Base-by-base conservation (phyloP, 805 yeast species). In the Sugiyamaella smithiae region DNA sequence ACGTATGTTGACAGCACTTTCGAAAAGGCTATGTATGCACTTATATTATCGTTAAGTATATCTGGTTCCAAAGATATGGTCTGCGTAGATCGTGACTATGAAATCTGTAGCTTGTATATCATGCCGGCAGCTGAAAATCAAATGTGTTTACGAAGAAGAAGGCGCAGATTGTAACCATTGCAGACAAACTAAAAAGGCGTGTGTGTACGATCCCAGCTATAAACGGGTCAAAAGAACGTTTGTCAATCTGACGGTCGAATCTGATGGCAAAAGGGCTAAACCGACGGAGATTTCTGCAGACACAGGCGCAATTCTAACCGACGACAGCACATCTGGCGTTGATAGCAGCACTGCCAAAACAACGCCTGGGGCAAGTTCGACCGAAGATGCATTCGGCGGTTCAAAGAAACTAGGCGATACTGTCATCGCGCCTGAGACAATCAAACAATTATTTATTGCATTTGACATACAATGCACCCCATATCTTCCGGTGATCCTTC, bases 111-210 rank as follows among this genome's bases (percentile, higher is more conserved):
- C 46, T 16, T 43, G 46, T 19, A 24, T 36, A 5, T 20, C 12
- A 9, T 43, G 46, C 28, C 46, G 46, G n/a, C 46, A 43, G 46
- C 33, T 29, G 20, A 43, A 43, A 28, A n/a, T 43, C 22, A 43
- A 23, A 42, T 43, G 46, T 33, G n/a, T 19, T 29, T 43, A 43
- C 22, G 9, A 11, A 9, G 35, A 25, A 14, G 11, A 23, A 9
- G 23, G n/a, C 8, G 46, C 24, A 3, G 12, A 16, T n/a, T 43
- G 46, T 24, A 14, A 43, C 14, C 33, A 25, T 19, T 43, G 46
- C 24, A 2, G 20, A 4, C 19, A 17, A 22, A 43, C 33, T 11
- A 4, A 23, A 9, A 20, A 29, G n/a, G 28, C 41, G 20, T 43
- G 46, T 29, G 46, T 43, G 6, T 43, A 29, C 31, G 44, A 43